Evolutionary conservation across 495 filamentous ascomycete genomes (phyloP).

Genomic region (Bathelium albidoporum): DNA sequence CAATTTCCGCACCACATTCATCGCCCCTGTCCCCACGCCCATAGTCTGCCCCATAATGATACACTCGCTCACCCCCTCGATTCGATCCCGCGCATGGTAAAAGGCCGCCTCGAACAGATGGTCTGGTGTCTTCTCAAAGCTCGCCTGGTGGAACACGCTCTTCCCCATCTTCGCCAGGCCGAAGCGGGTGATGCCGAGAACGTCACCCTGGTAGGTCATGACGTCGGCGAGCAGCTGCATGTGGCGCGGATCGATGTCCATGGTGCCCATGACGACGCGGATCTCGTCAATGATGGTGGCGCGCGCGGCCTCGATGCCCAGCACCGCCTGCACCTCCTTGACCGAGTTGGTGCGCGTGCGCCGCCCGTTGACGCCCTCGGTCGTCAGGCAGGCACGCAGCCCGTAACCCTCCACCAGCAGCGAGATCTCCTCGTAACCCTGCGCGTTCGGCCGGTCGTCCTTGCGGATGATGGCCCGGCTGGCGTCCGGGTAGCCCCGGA

Average conservation of each 20-base stretch:
- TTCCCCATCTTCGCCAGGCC: constrained; percentile 96
- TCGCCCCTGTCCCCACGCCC: constrained; percentile 79
- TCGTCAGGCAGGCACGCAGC: constrained; percentile 78
- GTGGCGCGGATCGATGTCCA: constrained; percentile 96
- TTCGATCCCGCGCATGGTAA: constrained; percentile 73
- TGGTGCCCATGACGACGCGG: constrained; percentile 68
- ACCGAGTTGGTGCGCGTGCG: constrained; percentile 71
- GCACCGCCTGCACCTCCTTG: constrained; percentile 83
- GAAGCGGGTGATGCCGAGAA: constrained; percentile 95
- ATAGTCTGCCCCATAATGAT: constrained; percentile 98
- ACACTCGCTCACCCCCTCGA: constrained; percentile 90
- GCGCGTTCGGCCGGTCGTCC: constrained; percentile 45
- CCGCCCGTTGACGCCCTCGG: constrained; percentile 70
- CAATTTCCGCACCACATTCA: constrained; percentile 72
- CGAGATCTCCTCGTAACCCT: constrained; percentile 37
- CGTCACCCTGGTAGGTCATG: constrained; percentile 98
- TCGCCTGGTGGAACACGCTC: constrained; percentile 84
- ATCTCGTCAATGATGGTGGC: constrained; percentile 76
- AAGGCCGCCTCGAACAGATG: constrained; percentile 94
- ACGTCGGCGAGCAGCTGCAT: constrained; percentile 98
- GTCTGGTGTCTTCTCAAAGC: constrained; percentile 97
- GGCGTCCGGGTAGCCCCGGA: constrained; percentile 79
- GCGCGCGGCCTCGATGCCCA: constrained; percentile 92
- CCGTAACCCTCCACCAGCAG: constrained; percentile 94
- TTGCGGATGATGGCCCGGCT: constrained; percentile 82